Percentiles rank a stretch among this genome's conserved stretches.
Evolutionary conservation across 1,284 basidiomycete species (phyloP).

Genomic region (Caloboletus inedulis): DNA sequence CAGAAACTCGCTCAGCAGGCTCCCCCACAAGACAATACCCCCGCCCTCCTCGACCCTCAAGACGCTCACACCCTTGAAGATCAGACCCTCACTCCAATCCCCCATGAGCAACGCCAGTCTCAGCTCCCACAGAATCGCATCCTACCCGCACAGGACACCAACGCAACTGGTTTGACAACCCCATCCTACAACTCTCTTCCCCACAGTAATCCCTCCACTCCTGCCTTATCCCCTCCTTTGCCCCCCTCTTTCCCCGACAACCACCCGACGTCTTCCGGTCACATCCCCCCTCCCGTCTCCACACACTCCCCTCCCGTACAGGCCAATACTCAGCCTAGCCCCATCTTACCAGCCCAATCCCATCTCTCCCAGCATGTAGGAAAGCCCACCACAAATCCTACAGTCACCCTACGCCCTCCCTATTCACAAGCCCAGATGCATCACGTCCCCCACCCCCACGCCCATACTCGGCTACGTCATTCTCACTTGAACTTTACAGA

Average conservation of each 20-base stretch:
- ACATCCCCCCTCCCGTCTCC: slow-evolving; percentile 16
- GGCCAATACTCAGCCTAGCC: slow-evolving; percentile 22
- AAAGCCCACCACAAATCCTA: slow-evolving; percentile 33
- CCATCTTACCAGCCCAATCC: slow-evolving; percentile 15
- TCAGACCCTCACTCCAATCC: slow-evolving; percentile 1
- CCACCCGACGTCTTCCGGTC: slow-evolving; percentile 9
- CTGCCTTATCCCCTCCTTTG: slow-evolving; percentile 21
- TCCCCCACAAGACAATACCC: slow-evolving; percentile 17
- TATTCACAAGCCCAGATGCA: slow-evolving; percentile 59
- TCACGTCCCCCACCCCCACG: slow-evolving; percentile 73
- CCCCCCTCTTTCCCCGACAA: slow-evolving; percentile 21
- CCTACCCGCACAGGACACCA: slow-evolving; percentile 22
- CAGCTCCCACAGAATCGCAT: slow-evolving; percentile 20
- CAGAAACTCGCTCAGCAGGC: slow-evolving; percentile 50
- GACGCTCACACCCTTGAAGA: slow-evolving; percentile 14
- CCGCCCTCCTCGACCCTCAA: slow-evolving; percentile 10
- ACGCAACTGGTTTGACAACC: slow-evolving; percentile 2
- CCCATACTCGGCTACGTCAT: slow-evolving; percentile 66
- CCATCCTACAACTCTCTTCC: slow-evolving; percentile 16
- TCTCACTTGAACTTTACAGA: slow-evolving; percentile 45
- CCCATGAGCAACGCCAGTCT: slow-evolving; percentile 14
- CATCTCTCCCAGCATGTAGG: slow-evolving; percentile 21
- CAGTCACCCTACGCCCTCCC: slow-evolving; percentile 49
- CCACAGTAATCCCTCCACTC: slow-evolving; percentile 21
- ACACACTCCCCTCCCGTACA: slow-evolving; percentile 24